Base-by-base conservation (phyloP, 176 grass and related monocot genomes). In the Juncus effusus region DNA sequence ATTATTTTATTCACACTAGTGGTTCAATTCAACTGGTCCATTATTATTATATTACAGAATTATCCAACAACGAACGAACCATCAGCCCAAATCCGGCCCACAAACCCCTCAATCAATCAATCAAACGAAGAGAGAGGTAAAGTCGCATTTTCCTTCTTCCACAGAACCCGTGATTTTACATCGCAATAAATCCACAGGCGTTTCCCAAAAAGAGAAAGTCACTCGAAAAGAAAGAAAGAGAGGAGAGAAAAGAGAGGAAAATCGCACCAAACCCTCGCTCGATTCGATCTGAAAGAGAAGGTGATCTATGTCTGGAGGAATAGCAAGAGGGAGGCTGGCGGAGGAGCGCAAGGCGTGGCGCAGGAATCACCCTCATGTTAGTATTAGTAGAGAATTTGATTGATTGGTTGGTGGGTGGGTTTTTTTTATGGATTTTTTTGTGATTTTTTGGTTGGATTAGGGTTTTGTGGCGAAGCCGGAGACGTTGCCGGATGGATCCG, bases 321-420 rank as follows among this genome's bases (percentile, higher is more conserved):
- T 96, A 38, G 92, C 92, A 5, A 79, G 92, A 39, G 87, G 85
- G 40, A 87, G 92, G 56, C 87, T 96, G 70, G 79, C 92, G 6
- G 92, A 96, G 82, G 92, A 96, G 88, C 87, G 92, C 59, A 96
- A 91, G 80, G 87, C 92, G 0, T 91, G 92, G 92, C 77, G 92
- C 3, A 96, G 71, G 87, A 96, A 96, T 70, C 92, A 96, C 76
- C 92, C 92, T 36, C 92, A 96, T 61, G 92, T 96, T 39, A 13
- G 82, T 58, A n/a, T n/a, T n/a, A n/a, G n/a, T n/a, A n/a, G n/a
- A 54, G 60, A 54, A 37, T 54, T 40, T 58, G 9, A 55, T 56
- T 36, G 19, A 28, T 40, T 38, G 13, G n/a, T n/a, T n/a, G n/a
- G n/a, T n/a, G n/a, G n/a, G n/a, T 44, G 10, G 8, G 10, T 39